Evolutionary conservation across 1,284 basidiomycete species (phyloP), one percentile per base, ranked within the genome.

Genomic region (Fomitiporia mediterranea): DNA sequence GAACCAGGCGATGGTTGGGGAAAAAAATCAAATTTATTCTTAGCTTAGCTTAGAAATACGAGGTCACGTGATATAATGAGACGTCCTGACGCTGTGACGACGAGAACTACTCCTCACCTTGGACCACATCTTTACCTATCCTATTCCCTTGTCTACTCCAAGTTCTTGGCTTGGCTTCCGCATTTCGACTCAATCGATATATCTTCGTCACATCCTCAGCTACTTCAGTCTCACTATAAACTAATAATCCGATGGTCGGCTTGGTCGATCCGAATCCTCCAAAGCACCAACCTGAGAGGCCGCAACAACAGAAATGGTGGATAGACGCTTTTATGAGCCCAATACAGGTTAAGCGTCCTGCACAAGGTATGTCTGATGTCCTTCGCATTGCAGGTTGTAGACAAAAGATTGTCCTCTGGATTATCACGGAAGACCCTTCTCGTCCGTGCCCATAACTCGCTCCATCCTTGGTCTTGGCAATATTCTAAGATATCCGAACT

Each of bases 1-100:
- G 39, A 25, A 34, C 11, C n/a, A 55, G 21, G 15, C 28, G 40
- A 43, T 7, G 42, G 53, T 43, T 25, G 25, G 51, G 43, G 28
- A 64, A 64, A 63, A 69, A 68, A 66, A 56, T 63, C 68, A 62
- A 51, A 19, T 23, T 13, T n/a, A n/a, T n/a, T n/a, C n/a, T n/a
- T n/a, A n/a, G n/a, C n/a, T 27, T 28, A 28, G 13, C 27, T 1
- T 40, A 38, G 28, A n/a, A 9, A 13, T 21, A 37, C 13, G 35
- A 28, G 2, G 21, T 39, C 32, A 40, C 39, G 28, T 52, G 32
- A 9, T 3, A 3, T 2, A 38, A 39, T 8, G 48, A 2, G 51
- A 34, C 11, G 17, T 25, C 15, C 19, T 21, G 48, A 42, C 11
- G 42, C 42, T 9, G n/a, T n/a, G n/a, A n/a, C n/a, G n/a, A n/a